Percentiles rank a stretch among this genome's conserved stretches.
These are phyloP conservation scores for Metschnikowia continentalis DNA, from an alignment of 805 yeast genomes.

Conservation along the genomic window DNA sequence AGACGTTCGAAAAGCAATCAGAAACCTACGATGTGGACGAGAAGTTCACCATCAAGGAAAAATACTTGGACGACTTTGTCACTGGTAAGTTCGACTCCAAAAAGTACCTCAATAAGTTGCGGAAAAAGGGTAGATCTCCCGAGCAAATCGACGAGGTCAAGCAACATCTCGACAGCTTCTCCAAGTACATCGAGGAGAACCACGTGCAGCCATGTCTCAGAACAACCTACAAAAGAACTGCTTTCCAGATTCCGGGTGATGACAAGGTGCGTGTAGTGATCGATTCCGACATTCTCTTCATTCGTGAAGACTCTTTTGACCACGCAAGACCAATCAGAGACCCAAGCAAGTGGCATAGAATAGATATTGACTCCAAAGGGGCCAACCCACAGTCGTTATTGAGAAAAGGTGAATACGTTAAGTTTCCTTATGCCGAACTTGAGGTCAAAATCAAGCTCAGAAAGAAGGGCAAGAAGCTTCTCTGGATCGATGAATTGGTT, in stretches of 20 bases:
- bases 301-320: slow-evolving; percentile 89
- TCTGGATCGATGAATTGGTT: slow-evolving; percentile 86
- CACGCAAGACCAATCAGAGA: slow-evolving; percentile 82
- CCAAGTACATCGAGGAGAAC: slow-evolving; percentile 57
- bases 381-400: slow-evolving; percentile 66
- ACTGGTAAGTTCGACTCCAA: slow-evolving; percentile 45
- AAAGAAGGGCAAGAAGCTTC: slow-evolving; percentile 41
- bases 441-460: slow-evolving; percentile 69
- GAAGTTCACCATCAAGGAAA: slow-evolving; percentile 70
- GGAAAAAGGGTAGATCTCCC: slow-evolving; percentile 54
- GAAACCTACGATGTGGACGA: slow-evolving; percentile 57
- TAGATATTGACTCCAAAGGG: slow-evolving; percentile 78
- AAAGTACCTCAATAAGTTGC: slow-evolving; percentile 56
- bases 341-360: slow-evolving; percentile 86
- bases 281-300: slow-evolving; percentile 81
- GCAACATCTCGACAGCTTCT: slow-evolving; percentile 55
- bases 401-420: slow-evolving; percentile 79
- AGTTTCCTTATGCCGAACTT: slow-evolving; percentile 84
- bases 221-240: slow-evolving; percentile 84
- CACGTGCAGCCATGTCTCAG: slow-evolving; percentile 82
- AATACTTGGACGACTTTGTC: slow-evolving; percentile 72
- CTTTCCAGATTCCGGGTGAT: slow-evolving; percentile 98
- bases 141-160: slow-evolving; percentile 49
- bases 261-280: slow-evolving; percentile 86
- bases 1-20: slow-evolving; percentile 53